These are phyloP conservation scores for Suillus clintonianus DNA, from an alignment of 768 basidiomycete genomes.

Conservation along the genomic window DNA sequence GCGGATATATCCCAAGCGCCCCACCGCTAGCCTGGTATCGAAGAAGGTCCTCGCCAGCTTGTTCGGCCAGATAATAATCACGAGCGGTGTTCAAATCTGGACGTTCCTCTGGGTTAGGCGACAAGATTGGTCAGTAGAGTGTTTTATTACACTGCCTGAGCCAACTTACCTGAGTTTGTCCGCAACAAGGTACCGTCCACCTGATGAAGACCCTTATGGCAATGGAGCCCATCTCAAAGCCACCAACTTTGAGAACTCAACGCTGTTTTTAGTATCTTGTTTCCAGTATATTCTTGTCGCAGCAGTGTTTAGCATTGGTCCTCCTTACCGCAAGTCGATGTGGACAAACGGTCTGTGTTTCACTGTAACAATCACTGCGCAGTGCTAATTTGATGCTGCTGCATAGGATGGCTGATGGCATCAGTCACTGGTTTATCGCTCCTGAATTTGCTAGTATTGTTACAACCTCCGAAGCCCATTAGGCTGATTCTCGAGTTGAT, in stretches of 20 bases:
- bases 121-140: constrained; percentile 70
- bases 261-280: constrained; percentile 89
- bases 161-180: constrained; percentile 25
- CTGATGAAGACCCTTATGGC: constrained; percentile 42
- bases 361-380: not conserved
- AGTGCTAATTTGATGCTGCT: not conserved
- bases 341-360: constrained; percentile 83
- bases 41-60: constrained; percentile 94
- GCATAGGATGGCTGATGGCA: constrained; percentile 76
- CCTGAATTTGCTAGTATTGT: constrained; percentile 77
- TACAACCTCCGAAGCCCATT: constrained; percentile 65
- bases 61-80: constrained; percentile 88
- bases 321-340: constrained; percentile 93
- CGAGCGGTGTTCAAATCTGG: constrained; percentile 80
- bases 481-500: constrained; percentile 73
- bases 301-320: constrained; percentile 96
- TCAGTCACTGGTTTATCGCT: constrained; percentile 67
- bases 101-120: constrained; percentile 86
- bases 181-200: constrained; percentile 61
- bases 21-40: constrained; percentile 94
- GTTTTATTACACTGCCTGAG: not conserved
- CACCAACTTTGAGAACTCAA: constrained; percentile 89
- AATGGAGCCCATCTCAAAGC: constrained; percentile 76
- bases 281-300: constrained; percentile 99
- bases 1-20: constrained; percentile 83